phyloP scores from a whole-genome alignment of 2,329 filamentous ascomycete genomes.

The Cercospora janseana region DNA sequence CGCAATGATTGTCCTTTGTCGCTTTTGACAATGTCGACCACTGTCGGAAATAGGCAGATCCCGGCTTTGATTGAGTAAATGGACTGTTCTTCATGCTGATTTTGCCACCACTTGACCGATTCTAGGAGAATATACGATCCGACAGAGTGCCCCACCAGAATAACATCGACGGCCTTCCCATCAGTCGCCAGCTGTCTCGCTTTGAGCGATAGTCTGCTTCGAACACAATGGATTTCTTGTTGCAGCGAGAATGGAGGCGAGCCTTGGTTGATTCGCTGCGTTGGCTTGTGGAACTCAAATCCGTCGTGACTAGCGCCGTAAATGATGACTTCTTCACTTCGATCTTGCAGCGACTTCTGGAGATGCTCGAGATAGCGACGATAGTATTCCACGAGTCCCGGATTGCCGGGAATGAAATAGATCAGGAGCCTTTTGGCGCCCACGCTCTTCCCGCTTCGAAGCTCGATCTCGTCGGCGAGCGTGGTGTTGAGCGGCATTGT shows the following conservation, averaged over 20 bases:
- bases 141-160: slow-evolving; percentile 50
- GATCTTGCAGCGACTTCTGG: slow-evolving; percentile 34
- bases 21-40: slow-evolving; percentile 48
- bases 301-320: slow-evolving; percentile 45
- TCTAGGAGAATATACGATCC: slow-evolving; percentile 50
- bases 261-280: slow-evolving; percentile 1
- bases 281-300: slow-evolving; percentile 39
- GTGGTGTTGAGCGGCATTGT: slow-evolving; percentile 3
- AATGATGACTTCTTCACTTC: slow-evolving; percentile 37
- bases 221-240: slow-evolving; percentile 46
- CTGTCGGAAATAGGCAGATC: slow-evolving; percentile 48
- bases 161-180: slow-evolving; percentile 26
- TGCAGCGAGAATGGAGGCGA: slow-evolving; percentile 21
- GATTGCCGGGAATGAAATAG: slow-evolving; percentile 75
- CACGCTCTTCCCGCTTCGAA: not conserved
- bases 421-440: slow-evolving; percentile 48
- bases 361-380: slow-evolving; percentile 62
- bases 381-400: slow-evolving; percentile 74
- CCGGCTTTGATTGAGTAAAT: slow-evolving; percentile 30
- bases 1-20: slow-evolving; percentile 38
- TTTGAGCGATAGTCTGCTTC: slow-evolving; percentile 41
- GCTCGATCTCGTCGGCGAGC: slow-evolving; percentile 8
- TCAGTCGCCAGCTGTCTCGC: slow-evolving; percentile 5
- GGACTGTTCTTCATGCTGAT: slow-evolving; percentile 11
- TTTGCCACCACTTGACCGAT: slow-evolving; percentile 27